Evolutionary conservation across 441 rosid species (phyloP), one percentile per base, ranked within the genome.

Genomic region (Bruguiera hainesii): DNA sequence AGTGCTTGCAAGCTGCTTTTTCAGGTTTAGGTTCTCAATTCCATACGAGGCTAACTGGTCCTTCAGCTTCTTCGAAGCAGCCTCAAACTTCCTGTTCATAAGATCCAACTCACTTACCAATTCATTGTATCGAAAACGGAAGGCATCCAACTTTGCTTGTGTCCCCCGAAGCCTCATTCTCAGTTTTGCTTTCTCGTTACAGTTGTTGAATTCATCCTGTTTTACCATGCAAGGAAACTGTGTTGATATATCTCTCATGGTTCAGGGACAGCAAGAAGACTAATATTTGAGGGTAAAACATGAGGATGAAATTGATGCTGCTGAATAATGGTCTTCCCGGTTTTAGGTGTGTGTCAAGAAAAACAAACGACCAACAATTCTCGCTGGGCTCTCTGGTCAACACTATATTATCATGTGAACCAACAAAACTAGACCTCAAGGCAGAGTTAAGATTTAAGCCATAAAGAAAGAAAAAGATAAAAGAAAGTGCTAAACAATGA

Each of bases 141-240:
- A 62, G 19, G 96, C 96, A 37, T 90, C 96, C 64, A 84, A 74
- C 71, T 80, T 87, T 4, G 91, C 91, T 73, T 90, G 93, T 4
- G 89, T 85, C 71, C 97, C 89, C 7, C 81, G 81, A 25, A 90
- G 88, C 77, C 87, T 82, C 96, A 90, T 91, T 73, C 83, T 79
- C 20, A 85, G 84, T 79, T 89, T 95, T 63, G 95, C 91, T 71
- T 52, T 90, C 62, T 82, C 91, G 74, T 76, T 90, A 56, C 71
- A 67, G 56, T 67, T 71, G 25, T 55, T 76, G n/a, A 68, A 73
- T 68, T 78, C 77, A 21, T 80, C 92, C 99, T 94, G 83, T 64
- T 66, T 67, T 56, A 11, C 52, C 28, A 68, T 60, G 48, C 16
- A 6, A 53, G 42, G 29, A 66, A 52, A 8, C 30, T 49, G 50